phyloP scores from a whole-genome alignment of 2,329 filamentous ascomycete species.

The Helotiales sp. region DNA sequence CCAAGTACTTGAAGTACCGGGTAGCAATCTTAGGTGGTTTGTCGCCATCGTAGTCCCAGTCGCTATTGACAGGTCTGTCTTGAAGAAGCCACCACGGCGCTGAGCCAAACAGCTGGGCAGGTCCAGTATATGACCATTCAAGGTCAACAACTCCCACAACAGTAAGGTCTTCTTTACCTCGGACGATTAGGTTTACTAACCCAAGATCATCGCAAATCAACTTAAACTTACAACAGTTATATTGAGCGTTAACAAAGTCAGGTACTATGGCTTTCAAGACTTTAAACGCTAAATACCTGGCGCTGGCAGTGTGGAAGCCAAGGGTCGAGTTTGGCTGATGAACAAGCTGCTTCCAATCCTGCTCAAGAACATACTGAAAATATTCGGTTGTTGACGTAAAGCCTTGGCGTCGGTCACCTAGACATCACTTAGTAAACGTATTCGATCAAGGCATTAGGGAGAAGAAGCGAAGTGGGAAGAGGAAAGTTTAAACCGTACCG shows the following conservation, averaged over 20 bases:
- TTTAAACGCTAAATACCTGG: conserved; percentile 42
- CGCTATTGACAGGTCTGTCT: conserved; percentile 26
- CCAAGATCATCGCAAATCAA: conserved; percentile 48
- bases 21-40: conserved; percentile 24
- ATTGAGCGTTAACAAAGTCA: conserved; percentile 16
- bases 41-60: conserved; percentile 23
- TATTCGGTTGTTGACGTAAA: conserved; percentile 25
- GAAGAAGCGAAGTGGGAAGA: not conserved
- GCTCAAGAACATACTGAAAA: conserved; percentile 39
- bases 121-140: conserved; percentile 47
- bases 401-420: conserved; percentile 25
- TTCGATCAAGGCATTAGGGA: not conserved
- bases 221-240: conserved; percentile 44
- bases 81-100: conserved; percentile 45
- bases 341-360: conserved; percentile 45
- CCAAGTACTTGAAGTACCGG: conserved; percentile 28
- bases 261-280: conserved; percentile 37
- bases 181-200: conserved; percentile 46
- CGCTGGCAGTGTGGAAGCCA: conserved; percentile 38
- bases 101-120: conserved; percentile 45
- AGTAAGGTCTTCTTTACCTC: conserved; percentile 43
- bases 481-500: conserved; percentile 9
- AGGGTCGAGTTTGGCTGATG: conserved; percentile 44
- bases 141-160: conserved; percentile 45
- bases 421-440: conserved; percentile 6